These are phyloP conservation scores for Bremia lactucae DNA, from an alignment of 352 stramenopile species.

Conservation along the genomic window DNA sequence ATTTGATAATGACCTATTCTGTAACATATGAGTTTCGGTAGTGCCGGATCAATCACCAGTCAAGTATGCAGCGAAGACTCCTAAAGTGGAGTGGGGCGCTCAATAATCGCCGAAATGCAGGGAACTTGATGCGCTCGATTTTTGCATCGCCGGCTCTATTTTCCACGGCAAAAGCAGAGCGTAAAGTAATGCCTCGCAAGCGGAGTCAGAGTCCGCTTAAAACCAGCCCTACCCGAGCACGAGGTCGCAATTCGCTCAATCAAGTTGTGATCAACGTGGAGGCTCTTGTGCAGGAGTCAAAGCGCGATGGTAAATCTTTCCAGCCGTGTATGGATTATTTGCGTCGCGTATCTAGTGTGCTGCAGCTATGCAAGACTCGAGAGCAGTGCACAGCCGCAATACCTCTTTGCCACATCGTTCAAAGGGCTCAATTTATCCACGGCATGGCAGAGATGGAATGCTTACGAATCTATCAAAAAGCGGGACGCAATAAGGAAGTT, in stretches of 20 bases:
- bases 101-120: not conserved
- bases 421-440: conserved; percentile 23
- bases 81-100: no score
- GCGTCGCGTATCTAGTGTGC: conserved; percentile 23
- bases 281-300: conserved; percentile 25
- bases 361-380: conserved; percentile 41
- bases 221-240: not conserved
- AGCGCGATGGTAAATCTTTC: conserved; percentile 12
- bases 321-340: conserved; percentile 39
- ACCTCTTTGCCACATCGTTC: conserved; percentile 45
- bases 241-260: conserved; percentile 4
- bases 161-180: not conserved
- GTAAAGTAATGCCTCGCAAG: conserved; percentile 1
- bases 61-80: conserved; percentile 16
- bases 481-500: conserved; percentile 37
- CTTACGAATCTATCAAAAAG: conserved; percentile 52
- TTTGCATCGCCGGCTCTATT: conserved; percentile 5
- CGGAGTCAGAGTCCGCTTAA: conserved; percentile 6
- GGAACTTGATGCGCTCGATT: conserved; percentile 6
- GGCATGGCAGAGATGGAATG: conserved; percentile 40
- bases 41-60: not conserved
- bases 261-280: conserved; percentile 30
- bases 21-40: conserved; percentile 1
- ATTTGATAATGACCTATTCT: not conserved
- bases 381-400: conserved; percentile 46